Conservation (phyloP, 495 filamentous ascomycete species). For the Bathelium albidoporum region DNA sequence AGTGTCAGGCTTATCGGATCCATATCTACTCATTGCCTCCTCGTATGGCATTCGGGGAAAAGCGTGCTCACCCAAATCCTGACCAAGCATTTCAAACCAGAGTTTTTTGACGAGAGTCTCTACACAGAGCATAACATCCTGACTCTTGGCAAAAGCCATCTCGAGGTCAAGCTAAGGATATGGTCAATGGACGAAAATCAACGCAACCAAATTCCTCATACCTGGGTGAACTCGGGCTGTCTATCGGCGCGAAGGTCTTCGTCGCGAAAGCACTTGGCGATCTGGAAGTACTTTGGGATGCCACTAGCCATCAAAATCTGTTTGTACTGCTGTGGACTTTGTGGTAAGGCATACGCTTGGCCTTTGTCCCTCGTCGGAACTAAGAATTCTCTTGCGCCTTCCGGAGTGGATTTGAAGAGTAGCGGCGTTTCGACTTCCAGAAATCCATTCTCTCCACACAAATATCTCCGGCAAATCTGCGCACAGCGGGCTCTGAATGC, state of each 20-base stretch:
- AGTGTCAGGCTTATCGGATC: conserved; percentile 86
- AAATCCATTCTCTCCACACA: conserved; percentile 46
- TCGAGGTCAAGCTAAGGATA: conserved; percentile 75
- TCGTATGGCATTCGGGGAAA: conserved; percentile 61
- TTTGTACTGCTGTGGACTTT: conserved; percentile 97
- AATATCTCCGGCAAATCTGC: conserved; percentile 40
- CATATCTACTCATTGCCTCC: conserved; percentile 69
- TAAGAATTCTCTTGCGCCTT: conserved; percentile 91
- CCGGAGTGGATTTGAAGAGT: conserved; percentile 94
- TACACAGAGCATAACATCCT: conserved; percentile 61
- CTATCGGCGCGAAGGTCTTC: conserved; percentile 88
- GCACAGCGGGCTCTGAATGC: conserved; percentile 45
- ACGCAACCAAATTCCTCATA: conserved; percentile 24
- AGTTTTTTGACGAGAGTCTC: conserved; percentile 54
- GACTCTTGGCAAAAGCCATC: conserved; percentile 68
- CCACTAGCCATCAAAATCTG: conserved; percentile 95
- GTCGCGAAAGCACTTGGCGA: conserved; percentile 91
- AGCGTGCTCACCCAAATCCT: conserved; percentile 19
- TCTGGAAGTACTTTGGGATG: conserved; percentile 72
- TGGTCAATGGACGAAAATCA: background rate
- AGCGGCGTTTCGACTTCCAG: conserved; percentile 83
- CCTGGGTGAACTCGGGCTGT: conserved; percentile 96
- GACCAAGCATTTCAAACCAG: conserved; percentile 34
- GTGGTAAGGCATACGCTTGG: conserved; percentile 78
- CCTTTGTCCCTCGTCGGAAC: conserved; percentile 73